Evolutionary conservation across 2,329 filamentous ascomycete species (phyloP), one percentile per base, ranked within the genome.

Genomic region (Pestalotiopsis sp.): DNA sequence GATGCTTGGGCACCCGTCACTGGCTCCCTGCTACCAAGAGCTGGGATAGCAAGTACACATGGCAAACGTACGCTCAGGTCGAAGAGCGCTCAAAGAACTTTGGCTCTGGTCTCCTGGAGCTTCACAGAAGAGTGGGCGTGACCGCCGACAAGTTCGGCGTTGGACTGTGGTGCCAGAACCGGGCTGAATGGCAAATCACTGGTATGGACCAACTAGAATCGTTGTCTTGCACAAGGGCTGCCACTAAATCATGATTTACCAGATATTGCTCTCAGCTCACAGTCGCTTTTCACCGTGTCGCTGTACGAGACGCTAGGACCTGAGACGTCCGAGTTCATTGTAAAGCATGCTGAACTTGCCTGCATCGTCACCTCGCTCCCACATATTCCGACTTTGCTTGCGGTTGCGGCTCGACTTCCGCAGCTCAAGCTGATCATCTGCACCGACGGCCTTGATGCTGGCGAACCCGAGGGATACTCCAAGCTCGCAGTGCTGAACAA

Each of bases 261-360:
- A 93, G 95, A 98, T 84, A 83, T 98, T 76, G 96, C 89, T 52
- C 91, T 92, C 77, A 89, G 93, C 82, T 96, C 94, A 13, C 96
- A 98, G 80, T 89, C 91, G 7, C 88, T 98, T 38, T 98, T 87
- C 81, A 93, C 92, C 24, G 94, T 99, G 66, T 97, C 95, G 4
- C 91, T 99, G 64, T 99, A 99, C 83, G 96, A 98, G 80, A 98
- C 95, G 13, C 88, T 99, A 4, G 95, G 95, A 10, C 91, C 95
- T 13, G 93, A 97, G 72, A 89, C 94, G 2, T 94, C 93, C 67
- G 94, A 98, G 81, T 98, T 93, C 82, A 98, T 99, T 80, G 92
- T 98, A 82, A 97, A 97, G 80, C 95, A 98, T 78, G 89, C 94
- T 66, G 86, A 90, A 70, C 83, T 98, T 67, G 80, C 85, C 68